These are phyloP conservation scores for Phytophthora nicotianae DNA, from an alignment of 352 stramenopile genomes.

Conservation along the genomic window DNA sequence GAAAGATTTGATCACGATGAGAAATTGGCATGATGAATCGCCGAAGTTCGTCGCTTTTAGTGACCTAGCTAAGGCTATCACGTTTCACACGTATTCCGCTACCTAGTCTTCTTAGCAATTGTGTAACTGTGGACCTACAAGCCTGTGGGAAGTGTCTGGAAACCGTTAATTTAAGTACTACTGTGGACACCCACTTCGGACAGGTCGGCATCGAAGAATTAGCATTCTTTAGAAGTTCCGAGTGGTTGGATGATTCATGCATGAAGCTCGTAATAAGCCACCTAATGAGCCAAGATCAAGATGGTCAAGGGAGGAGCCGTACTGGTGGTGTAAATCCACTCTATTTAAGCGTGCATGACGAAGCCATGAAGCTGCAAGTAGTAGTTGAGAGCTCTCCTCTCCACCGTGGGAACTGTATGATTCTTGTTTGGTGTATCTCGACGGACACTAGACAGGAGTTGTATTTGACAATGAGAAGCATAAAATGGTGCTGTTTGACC, in stretches of 20 bases:
- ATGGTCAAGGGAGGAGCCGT: neutral
- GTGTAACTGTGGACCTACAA: neutral
- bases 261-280: neutral
- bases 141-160: conserved; percentile 5
- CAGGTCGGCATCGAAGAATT: neutral
- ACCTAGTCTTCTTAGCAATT: conserved; percentile 9
- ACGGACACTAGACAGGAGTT: neutral
- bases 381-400: neutral
- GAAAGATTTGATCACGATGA: too few species aligned
- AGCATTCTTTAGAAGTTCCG: conserved; percentile 5
- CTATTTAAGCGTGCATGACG: neutral
- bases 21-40: neutral
- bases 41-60: neutral
- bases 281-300: neutral
- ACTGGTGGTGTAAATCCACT: neutral
- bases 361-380: neutral
- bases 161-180: neutral
- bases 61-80: too few species aligned
- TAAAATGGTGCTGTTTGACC: neutral
- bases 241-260: conserved; percentile 18
- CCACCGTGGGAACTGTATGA: neutral
- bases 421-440: neutral
- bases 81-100: neutral
- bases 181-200: neutral
- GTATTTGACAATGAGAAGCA: neutral